phyloP scores from a whole-genome alignment of 176 grass and related monocot species.

The Eragrostis curvula region DNA sequence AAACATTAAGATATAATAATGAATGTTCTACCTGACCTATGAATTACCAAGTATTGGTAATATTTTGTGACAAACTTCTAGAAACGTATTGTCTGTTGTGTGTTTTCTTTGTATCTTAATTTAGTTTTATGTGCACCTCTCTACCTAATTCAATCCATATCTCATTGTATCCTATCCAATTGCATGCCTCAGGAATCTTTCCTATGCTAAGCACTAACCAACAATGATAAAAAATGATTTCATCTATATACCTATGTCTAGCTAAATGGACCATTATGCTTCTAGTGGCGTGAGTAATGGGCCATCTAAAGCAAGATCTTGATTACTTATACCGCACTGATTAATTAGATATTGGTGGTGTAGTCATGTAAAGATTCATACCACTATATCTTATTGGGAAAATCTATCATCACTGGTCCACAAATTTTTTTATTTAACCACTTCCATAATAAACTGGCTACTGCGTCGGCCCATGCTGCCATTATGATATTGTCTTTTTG shows the following conservation, averaged over 20 bases:
- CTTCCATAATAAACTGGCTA: too few species aligned
- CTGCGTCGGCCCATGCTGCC: too few species aligned
- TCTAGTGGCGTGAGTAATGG: background rate
- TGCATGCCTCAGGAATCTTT: background rate
- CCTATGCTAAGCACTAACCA: background rate
- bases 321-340: background rate
- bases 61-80: too few species aligned
- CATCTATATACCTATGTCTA: background rate
- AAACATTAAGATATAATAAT: too few species aligned
- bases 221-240: background rate
- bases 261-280: background rate
- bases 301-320: background rate
- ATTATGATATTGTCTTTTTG: too few species aligned
- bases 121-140: background rate
- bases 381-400: too few species aligned
- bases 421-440: too few species aligned
- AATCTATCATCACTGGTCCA: too few species aligned
- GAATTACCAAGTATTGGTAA: too few species aligned
- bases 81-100: background rate
- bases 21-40: too few species aligned
- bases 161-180: background rate
- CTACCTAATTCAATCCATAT: slow-evolving; percentile 11
- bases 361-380: too few species aligned
- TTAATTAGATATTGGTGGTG: background rate
- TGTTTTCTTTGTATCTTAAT: background rate